phyloP scores from a whole-genome alignment of 2,329 filamentous ascomycete genomes.

The Sodiomyces alkalinus region DNA sequence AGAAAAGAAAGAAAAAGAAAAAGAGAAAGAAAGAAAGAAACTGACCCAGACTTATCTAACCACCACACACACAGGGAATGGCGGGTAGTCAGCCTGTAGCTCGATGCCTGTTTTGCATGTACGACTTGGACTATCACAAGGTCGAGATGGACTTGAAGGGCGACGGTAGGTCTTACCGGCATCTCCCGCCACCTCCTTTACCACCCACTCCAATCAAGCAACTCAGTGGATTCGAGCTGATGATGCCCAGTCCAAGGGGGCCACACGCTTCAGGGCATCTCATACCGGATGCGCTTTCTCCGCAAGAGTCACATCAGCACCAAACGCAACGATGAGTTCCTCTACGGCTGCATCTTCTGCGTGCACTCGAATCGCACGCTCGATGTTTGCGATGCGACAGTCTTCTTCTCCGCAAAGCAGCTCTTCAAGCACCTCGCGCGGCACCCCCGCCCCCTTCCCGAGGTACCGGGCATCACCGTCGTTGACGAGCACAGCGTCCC shows the following conservation, averaged over 20 bases:
- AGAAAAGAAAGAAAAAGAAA: no score
- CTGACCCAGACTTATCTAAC: no score
- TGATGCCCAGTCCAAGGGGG: background rate
- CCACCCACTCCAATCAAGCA: no score
- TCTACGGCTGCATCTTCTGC: slow-evolving; percentile 41
- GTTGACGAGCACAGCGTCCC: slow-evolving; percentile 29
- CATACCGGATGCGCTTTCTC: slow-evolving; percentile 37
- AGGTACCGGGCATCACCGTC: slow-evolving; percentile 30
- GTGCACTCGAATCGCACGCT: slow-evolving; percentile 30
- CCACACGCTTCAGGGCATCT: slow-evolving; percentile 16
- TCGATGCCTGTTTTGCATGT: slow-evolving; percentile 36
- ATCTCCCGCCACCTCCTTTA: no score
- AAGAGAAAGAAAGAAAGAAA: no score
- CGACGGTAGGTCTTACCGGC: slow-evolving; percentile 28
- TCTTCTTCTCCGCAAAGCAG: slow-evolving; percentile 37
- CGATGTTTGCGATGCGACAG: slow-evolving; percentile 39
- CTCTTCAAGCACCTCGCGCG: slow-evolving; percentile 37
- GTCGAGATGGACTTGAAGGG: slow-evolving; percentile 36
- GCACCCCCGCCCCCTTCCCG: slow-evolving; percentile 36
- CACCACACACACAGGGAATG: no score
- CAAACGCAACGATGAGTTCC: slow-evolving; percentile 32
- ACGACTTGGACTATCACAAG: slow-evolving; percentile 35
- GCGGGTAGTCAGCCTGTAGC: slow-evolving; percentile 26
- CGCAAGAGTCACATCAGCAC: slow-evolving; percentile 39
- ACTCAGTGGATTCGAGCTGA: background rate